phyloP scores from a whole-genome alignment of 352 stramenopile genomes.

The Thalassiosira hispida region DNA sequence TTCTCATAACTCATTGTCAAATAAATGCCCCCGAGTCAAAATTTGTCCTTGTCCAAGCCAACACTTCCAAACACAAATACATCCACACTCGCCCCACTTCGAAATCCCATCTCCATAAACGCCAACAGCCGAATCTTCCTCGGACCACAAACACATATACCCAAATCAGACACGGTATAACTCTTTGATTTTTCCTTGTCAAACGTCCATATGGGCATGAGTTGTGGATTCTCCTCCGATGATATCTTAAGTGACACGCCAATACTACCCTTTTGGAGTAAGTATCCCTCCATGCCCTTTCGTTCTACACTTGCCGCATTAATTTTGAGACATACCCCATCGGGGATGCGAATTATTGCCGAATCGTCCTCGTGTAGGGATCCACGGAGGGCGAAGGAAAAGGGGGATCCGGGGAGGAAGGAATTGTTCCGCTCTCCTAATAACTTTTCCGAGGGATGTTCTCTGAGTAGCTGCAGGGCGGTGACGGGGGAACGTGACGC shows the following conservation, averaged over 20 bases:
- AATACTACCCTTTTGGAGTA: constrained; percentile 43
- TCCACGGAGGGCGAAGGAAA: constrained; percentile 41
- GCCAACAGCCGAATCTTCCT: constrained; percentile 40
- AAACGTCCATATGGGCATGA: constrained; percentile 53
- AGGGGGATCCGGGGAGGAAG: constrained; percentile 48
- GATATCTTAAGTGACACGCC: constrained; percentile 39
- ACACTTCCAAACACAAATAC: constrained; percentile 53
- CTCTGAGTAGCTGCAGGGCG: constrained; percentile 33
- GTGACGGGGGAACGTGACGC: constrained; percentile 33
- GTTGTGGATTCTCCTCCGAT: constrained; percentile 45
- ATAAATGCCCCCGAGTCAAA: constrained; percentile 21
- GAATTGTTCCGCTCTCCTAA: constrained; percentile 29
- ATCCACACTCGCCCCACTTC: constrained; percentile 42
- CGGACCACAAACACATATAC: constrained; percentile 36
- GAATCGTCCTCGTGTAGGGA: constrained; percentile 39
- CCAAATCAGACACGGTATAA: constrained; percentile 43
- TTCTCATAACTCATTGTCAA: not conserved
- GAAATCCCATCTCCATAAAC: constrained; percentile 57
- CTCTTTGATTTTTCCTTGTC: constrained; percentile 29
- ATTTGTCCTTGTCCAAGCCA: constrained; percentile 43
- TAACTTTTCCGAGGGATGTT: constrained; percentile 46
- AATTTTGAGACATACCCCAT: constrained; percentile 42
- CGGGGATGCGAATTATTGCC: constrained; percentile 43
- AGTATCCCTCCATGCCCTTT: constrained; percentile 37
- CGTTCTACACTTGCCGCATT: constrained; percentile 30